Evolutionary conservation across 345 rosid genomes (phyloP).

Genomic region (Pistacia atlantica): DNA sequence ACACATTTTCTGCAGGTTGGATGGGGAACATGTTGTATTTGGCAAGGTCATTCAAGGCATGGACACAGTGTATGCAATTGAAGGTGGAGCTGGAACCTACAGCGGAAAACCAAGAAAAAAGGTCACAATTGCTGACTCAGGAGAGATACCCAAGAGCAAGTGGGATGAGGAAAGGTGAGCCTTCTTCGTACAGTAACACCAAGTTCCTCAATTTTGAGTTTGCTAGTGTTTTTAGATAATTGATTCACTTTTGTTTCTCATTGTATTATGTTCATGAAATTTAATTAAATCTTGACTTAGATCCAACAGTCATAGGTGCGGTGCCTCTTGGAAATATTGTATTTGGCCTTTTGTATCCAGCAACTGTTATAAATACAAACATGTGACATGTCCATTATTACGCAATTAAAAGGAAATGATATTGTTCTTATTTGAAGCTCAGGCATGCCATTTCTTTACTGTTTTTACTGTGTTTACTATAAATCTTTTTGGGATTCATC

Average conservation of each 20-base stretch:
- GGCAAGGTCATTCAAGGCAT: constrained; percentile 96
- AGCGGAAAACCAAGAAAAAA: constrained; percentile 92
- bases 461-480: too few species aligned
- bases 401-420: constrained; percentile 7
- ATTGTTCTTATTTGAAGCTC: neutral
- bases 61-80: constrained; percentile 83
- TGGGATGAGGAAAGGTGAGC: constrained; percentile 82
- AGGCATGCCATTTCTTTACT: neutral
- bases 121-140: constrained; percentile 76
- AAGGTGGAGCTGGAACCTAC: constrained; percentile 99
- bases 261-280: constrained; percentile 24
- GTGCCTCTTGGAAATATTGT: constrained; percentile 25
- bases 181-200: neutral
- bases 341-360: constrained; percentile 3
- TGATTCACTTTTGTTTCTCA: constrained; percentile 18
- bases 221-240: constrained; percentile 23
- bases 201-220: constrained; percentile 7
- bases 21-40: constrained; percentile 92
- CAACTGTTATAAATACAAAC: constrained; percentile 8
- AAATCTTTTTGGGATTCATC: neutral
- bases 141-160: constrained; percentile 83
- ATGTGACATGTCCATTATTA: neutral
- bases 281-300: constrained; percentile 2
- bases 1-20: constrained; percentile 61
- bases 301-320: constrained; percentile 16